A percentile compares a stretch with the other conserved stretches of the same genome.
Conservation (phyloP, 495 filamentous ascomycete genomes). For the Annulohypoxylon moriforme region DNA sequence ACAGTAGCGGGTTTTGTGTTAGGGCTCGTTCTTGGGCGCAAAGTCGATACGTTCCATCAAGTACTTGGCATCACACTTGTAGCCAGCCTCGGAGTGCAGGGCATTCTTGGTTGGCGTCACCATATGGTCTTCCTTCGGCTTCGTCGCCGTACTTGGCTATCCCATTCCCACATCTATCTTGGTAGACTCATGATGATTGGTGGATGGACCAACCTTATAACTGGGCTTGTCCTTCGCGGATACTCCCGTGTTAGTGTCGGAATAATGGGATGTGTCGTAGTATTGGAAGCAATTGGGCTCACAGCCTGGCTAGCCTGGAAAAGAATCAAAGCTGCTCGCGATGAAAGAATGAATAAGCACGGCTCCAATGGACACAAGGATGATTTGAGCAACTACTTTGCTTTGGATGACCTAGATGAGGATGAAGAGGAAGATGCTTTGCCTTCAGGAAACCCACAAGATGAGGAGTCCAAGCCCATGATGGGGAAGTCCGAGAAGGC, state of each 20-base stretch:
- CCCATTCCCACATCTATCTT: conserved; percentile 20
- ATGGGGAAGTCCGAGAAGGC: conserved; percentile 12
- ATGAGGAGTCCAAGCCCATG: conserved; percentile 18
- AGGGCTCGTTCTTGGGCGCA: background rate
- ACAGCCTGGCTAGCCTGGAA: conserved; percentile 6
- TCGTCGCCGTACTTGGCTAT: conserved; percentile 15
- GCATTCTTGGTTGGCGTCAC: conserved; percentile 20
- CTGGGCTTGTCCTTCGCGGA: background rate
- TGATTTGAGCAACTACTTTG: background rate
- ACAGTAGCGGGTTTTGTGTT: background rate
- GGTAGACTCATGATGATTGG: conserved; percentile 13
- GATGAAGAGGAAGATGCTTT: conserved; percentile 12
- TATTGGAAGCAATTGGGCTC: conserved; percentile 1
- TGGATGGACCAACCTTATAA: conserved; percentile 11
- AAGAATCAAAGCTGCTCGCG: background rate
- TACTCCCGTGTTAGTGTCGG: conserved; percentile 3
- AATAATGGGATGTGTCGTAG: background rate
- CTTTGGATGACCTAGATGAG: background rate
- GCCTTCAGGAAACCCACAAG: background rate
- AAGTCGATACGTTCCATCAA: conserved; percentile 13
- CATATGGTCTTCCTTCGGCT: conserved; percentile 20
- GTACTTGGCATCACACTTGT: conserved; percentile 2
- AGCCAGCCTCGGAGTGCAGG: conserved; percentile 1
- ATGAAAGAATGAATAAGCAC: background rate
- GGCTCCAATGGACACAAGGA: background rate